Percentiles rank a stretch among this genome's conserved stretches.
phyloP scores from a whole-genome alignment of 176 grass and related monocot species.

The Musa troglodytarum region DNA sequence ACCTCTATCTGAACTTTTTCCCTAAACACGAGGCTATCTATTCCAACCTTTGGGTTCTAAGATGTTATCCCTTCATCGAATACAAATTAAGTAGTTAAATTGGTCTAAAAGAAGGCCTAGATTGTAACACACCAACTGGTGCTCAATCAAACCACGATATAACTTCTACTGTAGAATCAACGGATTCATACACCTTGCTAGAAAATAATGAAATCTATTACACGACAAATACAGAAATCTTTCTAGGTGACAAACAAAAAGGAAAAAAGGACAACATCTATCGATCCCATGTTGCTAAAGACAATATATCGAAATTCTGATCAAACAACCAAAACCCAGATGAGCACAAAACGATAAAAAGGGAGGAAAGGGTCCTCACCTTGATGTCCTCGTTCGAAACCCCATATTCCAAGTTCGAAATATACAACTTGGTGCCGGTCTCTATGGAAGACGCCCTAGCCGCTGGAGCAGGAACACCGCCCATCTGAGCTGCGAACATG shows the following conservation, averaged over 20 bases:
- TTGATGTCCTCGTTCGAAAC: constrained; percentile 92
- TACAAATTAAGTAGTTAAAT: too few species aligned
- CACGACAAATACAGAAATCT: not conserved
- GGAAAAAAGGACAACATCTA: too few species aligned
- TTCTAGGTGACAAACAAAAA: too few species aligned
- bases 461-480: constrained; percentile 19
- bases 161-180: not conserved
- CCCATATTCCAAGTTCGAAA: constrained; percentile 89
- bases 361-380: constrained; percentile 18
- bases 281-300: too few species aligned
- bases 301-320: not conserved
- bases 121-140: too few species aligned
- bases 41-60: too few species aligned
- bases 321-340: not conserved
- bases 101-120: too few species aligned
- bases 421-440: constrained; percentile 84
- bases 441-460: constrained; percentile 65
- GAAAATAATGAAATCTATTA: not conserved
- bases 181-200: not conserved
- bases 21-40: too few species aligned
- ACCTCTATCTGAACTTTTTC: too few species aligned
- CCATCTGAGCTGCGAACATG: constrained; percentile 38
- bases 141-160: too few species aligned
- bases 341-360: not conserved
- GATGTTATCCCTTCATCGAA: too few species aligned